Percentiles rank a stretch among this genome's conserved stretches.
These are phyloP conservation scores for Trametes maxima DNA, from an alignment of 768 basidiomycete species.

Conservation along the genomic window DNA sequence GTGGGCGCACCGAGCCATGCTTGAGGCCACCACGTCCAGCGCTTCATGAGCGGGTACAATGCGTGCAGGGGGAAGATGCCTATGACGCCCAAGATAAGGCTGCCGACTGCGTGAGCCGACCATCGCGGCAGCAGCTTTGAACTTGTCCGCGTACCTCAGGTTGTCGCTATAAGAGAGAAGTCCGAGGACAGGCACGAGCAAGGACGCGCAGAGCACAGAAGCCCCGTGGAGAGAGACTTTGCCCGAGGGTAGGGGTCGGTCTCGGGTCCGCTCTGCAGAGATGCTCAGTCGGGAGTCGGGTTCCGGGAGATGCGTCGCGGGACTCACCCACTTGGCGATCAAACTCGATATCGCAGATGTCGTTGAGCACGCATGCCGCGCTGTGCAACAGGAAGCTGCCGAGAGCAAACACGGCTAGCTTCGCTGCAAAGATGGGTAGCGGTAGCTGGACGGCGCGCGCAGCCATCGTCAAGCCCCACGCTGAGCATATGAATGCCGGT, in stretches of 20 bases:
- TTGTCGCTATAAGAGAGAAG: slow-evolving; percentile 21
- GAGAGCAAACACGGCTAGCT: slow-evolving; percentile 20
- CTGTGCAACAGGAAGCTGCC: slow-evolving; percentile 29
- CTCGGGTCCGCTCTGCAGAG: slow-evolving; percentile 37
- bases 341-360: slow-evolving; percentile 34
- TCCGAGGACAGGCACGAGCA: slow-evolving; percentile 19
- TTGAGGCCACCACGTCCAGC: slow-evolving; percentile 62
- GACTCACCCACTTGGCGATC: slow-evolving; percentile 41
- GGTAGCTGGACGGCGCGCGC: slow-evolving; percentile 20
- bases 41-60: slow-evolving; percentile 55
- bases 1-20: slow-evolving; percentile 52
- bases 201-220: slow-evolving; percentile 29
- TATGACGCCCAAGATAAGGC: slow-evolving; percentile 16
- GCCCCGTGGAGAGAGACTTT: slow-evolving; percentile 36
- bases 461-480: slow-evolving; percentile 30
- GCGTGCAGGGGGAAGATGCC: slow-evolving; percentile 26
- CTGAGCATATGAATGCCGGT: slow-evolving; percentile 5
- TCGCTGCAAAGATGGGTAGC: slow-evolving; percentile 10
- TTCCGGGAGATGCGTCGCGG: neutral
- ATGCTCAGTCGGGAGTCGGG: neutral
- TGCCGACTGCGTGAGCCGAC: neutral
- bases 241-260: slow-evolving; percentile 37
- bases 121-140: neutral
- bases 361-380: slow-evolving; percentile 28
- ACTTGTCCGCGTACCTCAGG: slow-evolving; percentile 19